These are phyloP conservation scores for Populus simonii DNA, from an alignment of 345 rosid species.

Conservation along the genomic window DNA sequence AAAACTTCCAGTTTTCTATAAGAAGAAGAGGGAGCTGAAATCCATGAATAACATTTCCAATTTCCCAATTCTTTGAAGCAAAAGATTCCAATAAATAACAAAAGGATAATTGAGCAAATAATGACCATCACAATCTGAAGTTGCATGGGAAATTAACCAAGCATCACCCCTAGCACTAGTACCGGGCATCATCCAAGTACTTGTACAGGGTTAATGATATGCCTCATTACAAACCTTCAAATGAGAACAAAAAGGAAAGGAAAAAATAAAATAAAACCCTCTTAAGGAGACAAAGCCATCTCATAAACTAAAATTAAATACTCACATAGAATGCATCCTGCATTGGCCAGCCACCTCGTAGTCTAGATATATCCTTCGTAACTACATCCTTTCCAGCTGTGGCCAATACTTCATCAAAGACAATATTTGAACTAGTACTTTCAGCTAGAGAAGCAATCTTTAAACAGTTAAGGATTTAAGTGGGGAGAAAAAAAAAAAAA, in stretches of 20 bases:
- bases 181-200: not conserved
- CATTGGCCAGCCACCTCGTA: constrained; percentile 99
- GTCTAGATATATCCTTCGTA: constrained; percentile 92
- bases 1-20: too few relatives aligned
- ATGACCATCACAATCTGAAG: not conserved
- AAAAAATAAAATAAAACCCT: not conserved
- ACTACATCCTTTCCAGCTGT: constrained; percentile 82
- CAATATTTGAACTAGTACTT: constrained; percentile 65
- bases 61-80: too few relatives aligned
- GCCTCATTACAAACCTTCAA: constrained; percentile 3
- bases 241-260: not conserved
- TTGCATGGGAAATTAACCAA: not conserved
- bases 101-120: not conserved
- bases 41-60: too few relatives aligned
- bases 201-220: not conserved
- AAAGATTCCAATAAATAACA: too few relatives aligned
- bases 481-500: too few relatives aligned
- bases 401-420: constrained; percentile 77
- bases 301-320: constrained; percentile 11
- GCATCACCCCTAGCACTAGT: too few relatives aligned
- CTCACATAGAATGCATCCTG: constrained; percentile 93
- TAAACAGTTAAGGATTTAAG: constrained; percentile 42
- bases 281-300: constrained; percentile 3
- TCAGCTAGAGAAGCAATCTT: constrained; percentile 85
- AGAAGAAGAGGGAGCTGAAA: too few relatives aligned